phyloP scores from a whole-genome alignment of 352 stramenopile species.

The Pythium scleroteichum region DNA sequence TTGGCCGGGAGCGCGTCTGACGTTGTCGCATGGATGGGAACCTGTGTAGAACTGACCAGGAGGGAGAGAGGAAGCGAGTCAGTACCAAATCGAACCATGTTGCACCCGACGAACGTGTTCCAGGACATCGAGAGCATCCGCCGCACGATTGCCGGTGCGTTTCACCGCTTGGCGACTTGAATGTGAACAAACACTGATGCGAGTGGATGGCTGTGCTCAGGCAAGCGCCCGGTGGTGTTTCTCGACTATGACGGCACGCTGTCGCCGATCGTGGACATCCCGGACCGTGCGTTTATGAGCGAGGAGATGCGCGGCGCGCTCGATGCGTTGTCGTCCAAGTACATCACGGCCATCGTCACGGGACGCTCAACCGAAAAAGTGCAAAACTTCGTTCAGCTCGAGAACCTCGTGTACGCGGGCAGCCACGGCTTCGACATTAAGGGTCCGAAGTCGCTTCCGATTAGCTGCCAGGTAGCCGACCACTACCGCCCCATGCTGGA shows the following conservation, averaged over 20 bases:
- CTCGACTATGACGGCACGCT: slow-evolving; percentile 80
- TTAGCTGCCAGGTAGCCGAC: slow-evolving; percentile 59
- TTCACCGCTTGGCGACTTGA: not conserved
- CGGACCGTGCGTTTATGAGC: slow-evolving; percentile 66
- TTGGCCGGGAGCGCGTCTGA: slow-evolving; percentile 2
- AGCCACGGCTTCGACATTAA: slow-evolving; percentile 86
- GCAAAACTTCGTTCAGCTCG: slow-evolving; percentile 74
- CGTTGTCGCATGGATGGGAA: not conserved
- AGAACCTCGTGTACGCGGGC: slow-evolving; percentile 78
- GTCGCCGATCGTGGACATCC: slow-evolving; percentile 78
- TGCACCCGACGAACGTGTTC: slow-evolving; percentile 64
- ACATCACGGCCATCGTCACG: slow-evolving; percentile 73
- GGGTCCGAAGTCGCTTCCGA: slow-evolving; percentile 50
- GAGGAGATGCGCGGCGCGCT: slow-evolving; percentile 62
- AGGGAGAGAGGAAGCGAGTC: not conserved
- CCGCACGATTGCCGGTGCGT: slow-evolving; percentile 52
- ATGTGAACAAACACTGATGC: not conserved
- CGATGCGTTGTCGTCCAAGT: slow-evolving; percentile 61
- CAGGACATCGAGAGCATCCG: slow-evolving; percentile 56
- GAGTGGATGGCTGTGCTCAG: slow-evolving; percentile 25
- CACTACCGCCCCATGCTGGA: slow-evolving; percentile 52
- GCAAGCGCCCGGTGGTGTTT: slow-evolving; percentile 69
- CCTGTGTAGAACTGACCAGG: not conserved
- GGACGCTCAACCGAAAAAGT: slow-evolving; percentile 76
- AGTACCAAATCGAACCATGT: slow-evolving; percentile 24